phyloP scores from a whole-genome alignment of 169 alveolate genomes.

The Eimeria sp. region DNA sequence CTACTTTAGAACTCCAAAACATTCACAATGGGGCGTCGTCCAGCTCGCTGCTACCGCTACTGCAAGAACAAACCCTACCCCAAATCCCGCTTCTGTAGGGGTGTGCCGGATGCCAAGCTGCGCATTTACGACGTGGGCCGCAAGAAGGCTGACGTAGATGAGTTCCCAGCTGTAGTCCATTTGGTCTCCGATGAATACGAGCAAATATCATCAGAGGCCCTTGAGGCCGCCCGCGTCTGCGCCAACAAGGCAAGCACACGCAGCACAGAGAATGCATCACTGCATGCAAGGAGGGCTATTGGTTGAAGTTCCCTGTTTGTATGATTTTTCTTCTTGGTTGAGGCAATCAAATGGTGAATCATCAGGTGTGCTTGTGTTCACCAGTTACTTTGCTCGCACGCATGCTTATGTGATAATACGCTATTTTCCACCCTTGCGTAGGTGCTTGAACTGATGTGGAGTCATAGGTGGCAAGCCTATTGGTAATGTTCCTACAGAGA shows the following conservation, averaged over 20 bases:
- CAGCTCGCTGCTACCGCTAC: conserved; percentile 99
- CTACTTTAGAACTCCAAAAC: neutral
- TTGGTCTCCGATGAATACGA: conserved; percentile 99
- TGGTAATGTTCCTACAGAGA: neutral
- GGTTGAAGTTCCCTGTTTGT: neutral
- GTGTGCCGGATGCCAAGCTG: conserved; percentile 99
- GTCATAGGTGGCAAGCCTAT: neutral
- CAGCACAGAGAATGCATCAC: no score
- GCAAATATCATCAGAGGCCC: conserved; percentile 99
- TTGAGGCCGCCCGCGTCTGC: conserved; percentile 99
- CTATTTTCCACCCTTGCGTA: neutral
- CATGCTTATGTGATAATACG: neutral
- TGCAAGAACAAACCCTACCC: conserved; percentile 99
- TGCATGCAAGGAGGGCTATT: no score
- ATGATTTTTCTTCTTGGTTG: neutral
- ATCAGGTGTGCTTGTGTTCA: neutral
- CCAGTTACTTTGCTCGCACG: neutral
- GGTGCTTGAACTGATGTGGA: neutral
- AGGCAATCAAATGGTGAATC: neutral
- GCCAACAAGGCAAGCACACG: conserved; percentile 94
- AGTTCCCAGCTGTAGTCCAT: conserved; percentile 98
- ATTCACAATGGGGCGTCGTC: conserved; percentile 99
- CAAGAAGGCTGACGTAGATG: conserved; percentile 98
- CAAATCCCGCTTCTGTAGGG: conserved; percentile 99
- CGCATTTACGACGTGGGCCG: conserved; percentile 99